Evolutionary conservation across 805 yeast genomes (phyloP).

Genomic region (Zygotorulaspora chibaensis): DNA sequence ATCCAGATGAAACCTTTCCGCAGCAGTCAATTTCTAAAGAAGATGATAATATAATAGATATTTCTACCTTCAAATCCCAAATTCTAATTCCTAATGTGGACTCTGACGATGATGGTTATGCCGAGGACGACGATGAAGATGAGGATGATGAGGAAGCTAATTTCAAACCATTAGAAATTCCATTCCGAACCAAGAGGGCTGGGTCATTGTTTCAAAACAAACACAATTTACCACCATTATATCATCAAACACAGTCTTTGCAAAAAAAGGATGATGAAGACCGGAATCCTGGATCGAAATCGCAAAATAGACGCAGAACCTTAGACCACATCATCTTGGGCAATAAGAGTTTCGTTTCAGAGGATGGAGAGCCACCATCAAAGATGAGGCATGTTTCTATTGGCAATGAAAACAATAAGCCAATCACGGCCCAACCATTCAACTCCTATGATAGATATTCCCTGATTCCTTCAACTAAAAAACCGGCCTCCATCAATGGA

Average conservation of each 20-base stretch:
- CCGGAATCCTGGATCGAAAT: neutral
- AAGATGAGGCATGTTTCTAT: neutral
- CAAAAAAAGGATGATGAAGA: neutral
- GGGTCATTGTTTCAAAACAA: conserved; percentile 22
- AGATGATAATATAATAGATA: conserved; percentile 12
- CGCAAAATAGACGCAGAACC: conserved; percentile 5
- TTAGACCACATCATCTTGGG: conserved; percentile 9
- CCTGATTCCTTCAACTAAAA: conserved; percentile 1
- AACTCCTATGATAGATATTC: conserved; percentile 6
- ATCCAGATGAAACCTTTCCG: neutral
- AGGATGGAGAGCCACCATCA: conserved; percentile 1
- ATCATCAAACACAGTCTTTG: neutral
- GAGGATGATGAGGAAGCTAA: conserved; percentile 18
- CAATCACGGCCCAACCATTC: neutral
- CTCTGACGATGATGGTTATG: conserved; percentile 31
- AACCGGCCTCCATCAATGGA: conserved; percentile 1
- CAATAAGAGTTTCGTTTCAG: neutral
- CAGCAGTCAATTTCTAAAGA: neutral
- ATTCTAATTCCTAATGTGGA: conserved; percentile 18
- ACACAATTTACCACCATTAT: conserved; percentile 15
- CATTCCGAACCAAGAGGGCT: conserved; percentile 19
- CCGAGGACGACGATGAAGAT: conserved; percentile 32
- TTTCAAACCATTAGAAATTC: conserved; percentile 27
- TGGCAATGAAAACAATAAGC: too few relatives aligned
- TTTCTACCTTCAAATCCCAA: conserved; percentile 13